Percentiles rank a stretch among this genome's conserved stretches.
These are phyloP conservation scores for Thymus mandschuricus DNA, from an alignment of 257 asterid species.

Conservation along the genomic window DNA sequence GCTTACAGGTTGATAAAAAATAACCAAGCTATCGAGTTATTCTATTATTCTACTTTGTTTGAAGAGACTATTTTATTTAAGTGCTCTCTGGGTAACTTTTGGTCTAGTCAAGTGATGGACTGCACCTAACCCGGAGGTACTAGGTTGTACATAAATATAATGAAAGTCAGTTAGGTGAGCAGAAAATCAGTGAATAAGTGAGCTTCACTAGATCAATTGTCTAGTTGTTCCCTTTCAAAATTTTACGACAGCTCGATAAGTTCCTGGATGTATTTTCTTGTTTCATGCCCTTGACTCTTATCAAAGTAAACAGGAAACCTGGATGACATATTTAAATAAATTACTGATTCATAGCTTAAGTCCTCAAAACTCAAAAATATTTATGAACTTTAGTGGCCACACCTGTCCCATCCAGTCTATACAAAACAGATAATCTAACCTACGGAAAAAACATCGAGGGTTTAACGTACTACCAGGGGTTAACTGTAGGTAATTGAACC, in stretches of 20 bases:
- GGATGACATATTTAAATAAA: not conserved
- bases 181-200: not conserved
- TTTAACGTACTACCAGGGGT: not conserved
- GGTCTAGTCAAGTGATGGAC: not conserved
- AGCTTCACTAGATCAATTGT: not conserved
- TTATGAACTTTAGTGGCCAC: too few relatives aligned
- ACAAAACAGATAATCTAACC: not conserved
- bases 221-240: too few relatives aligned
- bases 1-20: not conserved
- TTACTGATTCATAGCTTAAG: not conserved
- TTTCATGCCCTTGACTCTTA: not conserved
- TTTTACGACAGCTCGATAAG: not conserved
- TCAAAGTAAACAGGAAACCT: not conserved
- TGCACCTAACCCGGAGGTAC: not conserved
- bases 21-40: not conserved
- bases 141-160: not conserved
- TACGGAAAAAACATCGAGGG: not conserved
- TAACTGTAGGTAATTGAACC: not conserved
- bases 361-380: conserved; percentile 11
- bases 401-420: conserved; percentile 4
- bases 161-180: not conserved
- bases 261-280: not conserved
- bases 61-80: not conserved
- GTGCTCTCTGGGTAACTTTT: not conserved
- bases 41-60: not conserved